These are phyloP conservation scores for Dactylellina cionopaga DNA, from an alignment of 2,329 filamentous ascomycete genomes.

Conservation along the genomic window DNA sequence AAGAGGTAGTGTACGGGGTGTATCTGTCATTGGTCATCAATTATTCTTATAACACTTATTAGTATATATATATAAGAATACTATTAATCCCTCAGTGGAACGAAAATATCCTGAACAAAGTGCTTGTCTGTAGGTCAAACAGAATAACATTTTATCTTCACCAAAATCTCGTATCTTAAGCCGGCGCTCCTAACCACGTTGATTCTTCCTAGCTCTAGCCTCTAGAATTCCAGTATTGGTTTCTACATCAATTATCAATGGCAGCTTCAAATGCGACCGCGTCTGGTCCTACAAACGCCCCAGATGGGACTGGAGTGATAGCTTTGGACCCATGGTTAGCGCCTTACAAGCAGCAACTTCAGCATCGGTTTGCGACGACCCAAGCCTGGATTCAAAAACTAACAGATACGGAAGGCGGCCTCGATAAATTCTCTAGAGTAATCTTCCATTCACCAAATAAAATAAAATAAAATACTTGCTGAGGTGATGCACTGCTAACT, in stretches of 20 bases:
- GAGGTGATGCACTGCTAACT: background rate
- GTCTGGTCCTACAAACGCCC: background rate
- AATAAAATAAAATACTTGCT: background rate
- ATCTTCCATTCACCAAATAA: constrained; percentile 52
- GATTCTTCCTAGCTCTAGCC: background rate
- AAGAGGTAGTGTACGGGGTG: too few relatives aligned
- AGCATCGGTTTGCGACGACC: constrained; percentile 78
- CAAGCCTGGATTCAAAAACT: constrained; percentile 88
- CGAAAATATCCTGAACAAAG: too few relatives aligned
- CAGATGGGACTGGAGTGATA: constrained; percentile 74
- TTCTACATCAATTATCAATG: background rate
- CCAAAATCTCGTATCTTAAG: too few relatives aligned
- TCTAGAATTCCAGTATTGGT: background rate
- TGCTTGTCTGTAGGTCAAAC: too few relatives aligned
- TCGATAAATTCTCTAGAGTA: constrained; percentile 90
- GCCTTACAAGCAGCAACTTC: constrained; percentile 82
- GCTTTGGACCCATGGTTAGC: constrained; percentile 88
- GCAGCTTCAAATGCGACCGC: constrained; percentile 1
- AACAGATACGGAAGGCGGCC: constrained; percentile 82
- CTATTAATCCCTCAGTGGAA: too few relatives aligned
- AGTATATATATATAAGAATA: too few relatives aligned
- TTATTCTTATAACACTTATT: too few relatives aligned
- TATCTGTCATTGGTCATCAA: too few relatives aligned
- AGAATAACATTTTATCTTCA: too few relatives aligned
- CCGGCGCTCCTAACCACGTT: background rate